These are phyloP conservation scores for Mycena olivaceomarginata DNA, from an alignment of 768 basidiomycete genomes.

Conservation along the genomic window DNA sequence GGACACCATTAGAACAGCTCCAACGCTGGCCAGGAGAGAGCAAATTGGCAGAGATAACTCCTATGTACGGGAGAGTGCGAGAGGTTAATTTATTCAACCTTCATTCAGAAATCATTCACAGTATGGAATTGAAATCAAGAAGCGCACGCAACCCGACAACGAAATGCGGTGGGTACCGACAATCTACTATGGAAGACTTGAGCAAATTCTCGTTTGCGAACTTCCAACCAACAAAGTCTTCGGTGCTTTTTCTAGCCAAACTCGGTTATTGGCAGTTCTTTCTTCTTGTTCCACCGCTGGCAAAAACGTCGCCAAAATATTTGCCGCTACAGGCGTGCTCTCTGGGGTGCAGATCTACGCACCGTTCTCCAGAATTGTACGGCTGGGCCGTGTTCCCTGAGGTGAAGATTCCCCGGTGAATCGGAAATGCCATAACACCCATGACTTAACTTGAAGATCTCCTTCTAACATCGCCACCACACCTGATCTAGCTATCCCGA, in stretches of 20 bases:
- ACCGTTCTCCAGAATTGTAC: too few relatives aligned
- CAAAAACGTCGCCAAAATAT: constrained; percentile 28
- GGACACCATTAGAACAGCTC: too few relatives aligned
- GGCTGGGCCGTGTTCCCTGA: too few relatives aligned
- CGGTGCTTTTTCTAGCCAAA: constrained; percentile 21
- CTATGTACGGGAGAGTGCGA: constrained; percentile 42
- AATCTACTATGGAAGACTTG: constrained; percentile 43
- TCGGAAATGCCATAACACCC: too few relatives aligned
- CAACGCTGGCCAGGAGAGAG: too few relatives aligned
- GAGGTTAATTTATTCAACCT: not conserved
- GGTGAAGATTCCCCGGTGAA: too few relatives aligned
- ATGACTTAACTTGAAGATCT: too few relatives aligned
- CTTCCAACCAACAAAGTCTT: constrained; percentile 27
- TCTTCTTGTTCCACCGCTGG: constrained; percentile 40
- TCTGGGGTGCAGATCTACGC: too few relatives aligned
- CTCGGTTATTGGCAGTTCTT: constrained; percentile 40
- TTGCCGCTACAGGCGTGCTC: too few relatives aligned
- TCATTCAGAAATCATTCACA: not conserved
- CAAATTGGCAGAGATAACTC: too few relatives aligned
- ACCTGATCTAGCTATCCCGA: too few relatives aligned
- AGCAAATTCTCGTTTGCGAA: constrained; percentile 41
- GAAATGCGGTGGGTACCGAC: not conserved
- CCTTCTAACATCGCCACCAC: too few relatives aligned
- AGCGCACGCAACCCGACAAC: not conserved
- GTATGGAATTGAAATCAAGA: constrained; percentile 40